phyloP scores from a whole-genome alignment of 129 eudicot genomes.

The Deinandra increscens region DNA sequence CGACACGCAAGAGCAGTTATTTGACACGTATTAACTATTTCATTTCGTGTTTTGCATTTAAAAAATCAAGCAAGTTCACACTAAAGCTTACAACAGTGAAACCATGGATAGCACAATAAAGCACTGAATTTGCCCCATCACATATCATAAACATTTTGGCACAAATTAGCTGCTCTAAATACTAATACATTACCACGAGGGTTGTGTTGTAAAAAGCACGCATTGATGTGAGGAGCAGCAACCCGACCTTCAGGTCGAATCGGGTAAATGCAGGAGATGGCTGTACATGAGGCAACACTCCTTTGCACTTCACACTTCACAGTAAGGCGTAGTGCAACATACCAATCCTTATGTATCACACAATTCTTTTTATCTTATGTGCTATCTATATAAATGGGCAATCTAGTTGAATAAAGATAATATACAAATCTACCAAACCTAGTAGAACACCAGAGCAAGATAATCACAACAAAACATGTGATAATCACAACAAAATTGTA shows the following conservation, averaged over 20 bases:
- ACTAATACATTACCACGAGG: neutral
- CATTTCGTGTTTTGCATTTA: neutral
- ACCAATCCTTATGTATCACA: neutral
- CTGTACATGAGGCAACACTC: neutral
- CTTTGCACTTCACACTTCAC: neutral
- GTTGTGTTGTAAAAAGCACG: neutral
- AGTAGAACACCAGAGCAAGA: neutral
- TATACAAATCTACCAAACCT: neutral
- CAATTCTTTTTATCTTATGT: neutral
- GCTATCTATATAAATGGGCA: neutral
- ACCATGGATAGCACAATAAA: neutral
- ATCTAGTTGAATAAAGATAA: neutral
- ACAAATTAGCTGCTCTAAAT: neutral
- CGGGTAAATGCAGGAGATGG: neutral
- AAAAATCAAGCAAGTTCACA: neutral
- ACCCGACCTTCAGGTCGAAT: neutral
- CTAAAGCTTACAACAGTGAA: neutral
- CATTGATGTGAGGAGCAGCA: neutral
- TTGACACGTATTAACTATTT: neutral
- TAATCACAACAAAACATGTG: neutral
- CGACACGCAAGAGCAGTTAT: neutral
- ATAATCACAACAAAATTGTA: neutral
- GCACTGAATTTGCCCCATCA: neutral
- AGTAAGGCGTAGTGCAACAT: neutral
- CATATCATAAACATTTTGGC: neutral